Conservation (phyloP, 768 basidiomycete species). For the Tylopilus vinaceipallidus region DNA sequence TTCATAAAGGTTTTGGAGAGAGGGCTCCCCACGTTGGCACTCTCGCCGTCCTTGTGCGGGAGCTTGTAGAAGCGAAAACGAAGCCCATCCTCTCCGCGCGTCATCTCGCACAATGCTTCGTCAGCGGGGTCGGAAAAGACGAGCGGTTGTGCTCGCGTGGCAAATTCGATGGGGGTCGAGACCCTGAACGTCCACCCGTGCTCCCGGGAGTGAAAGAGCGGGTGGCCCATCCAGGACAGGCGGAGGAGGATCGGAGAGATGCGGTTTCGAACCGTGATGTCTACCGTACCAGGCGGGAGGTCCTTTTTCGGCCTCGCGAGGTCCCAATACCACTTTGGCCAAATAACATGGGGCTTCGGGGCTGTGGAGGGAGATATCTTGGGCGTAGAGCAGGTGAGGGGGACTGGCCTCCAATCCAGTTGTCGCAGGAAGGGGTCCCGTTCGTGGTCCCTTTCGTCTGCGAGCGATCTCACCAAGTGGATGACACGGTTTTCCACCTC, state of each 20-base stretch:
- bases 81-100: slow-evolving; percentile 33
- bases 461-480: slow-evolving; percentile 39
- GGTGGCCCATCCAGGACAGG: slow-evolving; percentile 84
- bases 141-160: slow-evolving; percentile 46
- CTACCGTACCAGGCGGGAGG: slow-evolving; percentile 66
- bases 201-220: slow-evolving; percentile 80
- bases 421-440: slow-evolving; percentile 59
- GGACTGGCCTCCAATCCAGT: slow-evolving; percentile 61
- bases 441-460: slow-evolving; percentile 20
- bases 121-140: slow-evolving; percentile 66
- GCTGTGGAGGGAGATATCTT: slow-evolving; percentile 15
- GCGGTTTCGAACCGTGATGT: slow-evolving; percentile 81
- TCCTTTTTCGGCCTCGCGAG: slow-evolving; percentile 71
- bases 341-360: slow-evolving; percentile 49
- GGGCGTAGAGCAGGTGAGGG: neutral
- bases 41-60: slow-evolving; percentile 94
- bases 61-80: slow-evolving; percentile 82
- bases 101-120: slow-evolving; percentile 48
- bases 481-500: slow-evolving; percentile 37
- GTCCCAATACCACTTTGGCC: slow-evolving; percentile 99
- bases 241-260: slow-evolving; percentile 82
- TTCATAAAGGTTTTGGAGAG: slow-evolving; percentile 88
- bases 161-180: slow-evolving; percentile 42
- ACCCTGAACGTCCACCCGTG: slow-evolving; percentile 94
- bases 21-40: slow-evolving; percentile 93